Evolutionary conservation across 495 filamentous ascomycete species (phyloP).

Genomic region (Recurvomyces mirabilis): DNA sequence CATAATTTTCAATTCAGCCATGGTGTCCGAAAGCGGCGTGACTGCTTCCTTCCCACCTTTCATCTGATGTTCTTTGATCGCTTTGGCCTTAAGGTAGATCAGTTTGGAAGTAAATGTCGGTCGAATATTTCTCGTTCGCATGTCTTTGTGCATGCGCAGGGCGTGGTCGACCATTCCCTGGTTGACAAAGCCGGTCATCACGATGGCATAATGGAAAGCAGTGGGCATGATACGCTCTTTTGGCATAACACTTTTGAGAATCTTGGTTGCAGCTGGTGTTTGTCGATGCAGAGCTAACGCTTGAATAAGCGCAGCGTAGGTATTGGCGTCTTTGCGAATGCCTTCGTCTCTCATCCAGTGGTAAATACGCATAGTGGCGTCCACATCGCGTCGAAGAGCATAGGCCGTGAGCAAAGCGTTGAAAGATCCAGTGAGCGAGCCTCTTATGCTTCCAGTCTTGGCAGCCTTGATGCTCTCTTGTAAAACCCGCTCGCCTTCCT

Average conservation of each 20-base stretch:
- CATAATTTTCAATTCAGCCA: conserved; percentile 5
- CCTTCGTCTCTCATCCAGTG: conserved; percentile 47
- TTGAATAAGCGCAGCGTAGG: conserved; percentile 65
- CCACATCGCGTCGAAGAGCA: conserved; percentile 53
- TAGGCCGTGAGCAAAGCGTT: conserved; percentile 62
- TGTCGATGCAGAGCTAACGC: conserved; percentile 50
- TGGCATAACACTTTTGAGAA: conserved; percentile 50
- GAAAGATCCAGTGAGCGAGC: conserved; percentile 52
- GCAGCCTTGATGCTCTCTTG: conserved; percentile 16
- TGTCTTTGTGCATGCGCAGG: conserved; percentile 41
- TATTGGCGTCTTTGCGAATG: conserved; percentile 53
- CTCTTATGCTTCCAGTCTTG: neutral
- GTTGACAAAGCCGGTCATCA: conserved; percentile 55
- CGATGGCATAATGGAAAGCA: conserved; percentile 61
- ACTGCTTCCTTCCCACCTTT: conserved; percentile 6
- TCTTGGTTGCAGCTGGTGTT: conserved; percentile 52
- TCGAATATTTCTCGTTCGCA: conserved; percentile 38
- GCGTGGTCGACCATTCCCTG: conserved; percentile 41
- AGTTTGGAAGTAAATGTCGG: conserved; percentile 37
- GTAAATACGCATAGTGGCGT: conserved; percentile 47
- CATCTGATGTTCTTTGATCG: conserved; percentile 29
- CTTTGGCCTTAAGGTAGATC: conserved; percentile 35
- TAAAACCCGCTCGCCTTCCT: conserved; percentile 31
- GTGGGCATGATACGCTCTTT: conserved; percentile 47
- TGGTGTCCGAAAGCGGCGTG: conserved; percentile 5